Percentiles rank a stretch among this genome's conserved stretches.
These are phyloP conservation scores for Fusarium phyllophilum DNA, from an alignment of 2,329 filamentous ascomycete species.

Conservation along the genomic window DNA sequence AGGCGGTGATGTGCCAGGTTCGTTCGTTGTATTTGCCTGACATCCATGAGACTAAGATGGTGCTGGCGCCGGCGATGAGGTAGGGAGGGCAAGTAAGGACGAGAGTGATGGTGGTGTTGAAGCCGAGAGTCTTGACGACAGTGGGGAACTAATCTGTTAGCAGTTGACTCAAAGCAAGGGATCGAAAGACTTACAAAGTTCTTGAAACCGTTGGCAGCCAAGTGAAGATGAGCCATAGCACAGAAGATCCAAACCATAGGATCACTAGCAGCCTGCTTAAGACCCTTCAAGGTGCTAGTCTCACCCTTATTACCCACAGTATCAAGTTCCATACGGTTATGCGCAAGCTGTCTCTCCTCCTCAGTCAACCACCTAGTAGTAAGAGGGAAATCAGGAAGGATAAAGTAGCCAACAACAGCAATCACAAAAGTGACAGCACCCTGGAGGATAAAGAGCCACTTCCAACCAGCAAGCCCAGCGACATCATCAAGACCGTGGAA, in stretches of 20 bases:
- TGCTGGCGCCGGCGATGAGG: constrained; percentile 49
- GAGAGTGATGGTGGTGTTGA: constrained; percentile 45
- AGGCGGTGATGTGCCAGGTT: constrained; percentile 59
- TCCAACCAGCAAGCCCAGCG: constrained; percentile 45
- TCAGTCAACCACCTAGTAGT: constrained; percentile 56
- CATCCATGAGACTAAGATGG: constrained; percentile 45
- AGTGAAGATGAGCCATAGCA: constrained; percentile 61
- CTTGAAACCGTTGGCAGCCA: constrained; percentile 60
- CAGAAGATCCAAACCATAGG: constrained; percentile 61
- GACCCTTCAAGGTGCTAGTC: constrained; percentile 54
- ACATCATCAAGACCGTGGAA: constrained; percentile 48
- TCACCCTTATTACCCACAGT: constrained; percentile 55
- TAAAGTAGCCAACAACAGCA: constrained; percentile 43
- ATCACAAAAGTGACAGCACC: constrained; percentile 56
- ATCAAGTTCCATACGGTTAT: constrained; percentile 56
- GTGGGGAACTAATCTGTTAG: constrained; percentile 35
- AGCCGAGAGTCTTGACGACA: constrained; percentile 45
- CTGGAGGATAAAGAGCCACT: constrained; percentile 72
- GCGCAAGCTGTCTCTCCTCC: constrained; percentile 56
- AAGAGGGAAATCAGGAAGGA: constrained; percentile 52
- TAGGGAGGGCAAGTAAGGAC: constrained; percentile 56
- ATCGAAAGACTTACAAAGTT: constrained; percentile 33
- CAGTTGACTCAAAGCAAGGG: fast-evolving
- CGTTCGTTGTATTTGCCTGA: constrained; percentile 59
- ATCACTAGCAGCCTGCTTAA: constrained; percentile 57